phyloP scores from a whole-genome alignment of 192 early-diverging fungal species.

The Backusella morwellensis region DNA sequence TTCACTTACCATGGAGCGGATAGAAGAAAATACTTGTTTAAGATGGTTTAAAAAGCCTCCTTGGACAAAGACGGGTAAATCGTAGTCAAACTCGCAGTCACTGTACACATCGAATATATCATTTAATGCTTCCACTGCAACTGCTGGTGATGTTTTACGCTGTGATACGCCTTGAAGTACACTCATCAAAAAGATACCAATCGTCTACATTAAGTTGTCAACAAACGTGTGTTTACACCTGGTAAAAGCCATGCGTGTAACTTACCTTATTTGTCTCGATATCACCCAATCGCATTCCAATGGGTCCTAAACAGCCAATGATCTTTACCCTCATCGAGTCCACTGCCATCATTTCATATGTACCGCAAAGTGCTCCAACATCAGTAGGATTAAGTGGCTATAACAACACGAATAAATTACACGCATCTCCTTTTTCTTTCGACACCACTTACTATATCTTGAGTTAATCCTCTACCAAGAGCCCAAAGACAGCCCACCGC shows the following conservation, averaged over 20 bases:
- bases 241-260: not conserved
- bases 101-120: conserved; percentile 89
- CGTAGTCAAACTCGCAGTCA: conserved; percentile 80
- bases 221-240: not conserved
- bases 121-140: conserved; percentile 75
- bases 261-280: conserved; percentile 63
- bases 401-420: not conserved
- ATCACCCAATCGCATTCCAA: conserved; percentile 69
- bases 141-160: conserved; percentile 31
- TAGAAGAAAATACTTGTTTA: conserved; percentile 46
- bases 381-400: conserved; percentile 44
- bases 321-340: conserved; percentile 64
- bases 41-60: conserved; percentile 61
- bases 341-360: conserved; percentile 37
- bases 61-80: conserved; percentile 79
- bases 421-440: not conserved
- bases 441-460: conserved; percentile 43
- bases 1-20: conserved; percentile 49
- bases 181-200: conserved; percentile 71
- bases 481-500: conserved; percentile 78
- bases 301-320: conserved; percentile 71
- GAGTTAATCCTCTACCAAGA: conserved; percentile 62
- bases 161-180: conserved; percentile 37
- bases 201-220: conserved; percentile 31
- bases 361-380: conserved; percentile 42